These are phyloP conservation scores for Zea luxurians DNA, from an alignment of 176 grass and related monocot genomes.

Conservation along the genomic window DNA sequence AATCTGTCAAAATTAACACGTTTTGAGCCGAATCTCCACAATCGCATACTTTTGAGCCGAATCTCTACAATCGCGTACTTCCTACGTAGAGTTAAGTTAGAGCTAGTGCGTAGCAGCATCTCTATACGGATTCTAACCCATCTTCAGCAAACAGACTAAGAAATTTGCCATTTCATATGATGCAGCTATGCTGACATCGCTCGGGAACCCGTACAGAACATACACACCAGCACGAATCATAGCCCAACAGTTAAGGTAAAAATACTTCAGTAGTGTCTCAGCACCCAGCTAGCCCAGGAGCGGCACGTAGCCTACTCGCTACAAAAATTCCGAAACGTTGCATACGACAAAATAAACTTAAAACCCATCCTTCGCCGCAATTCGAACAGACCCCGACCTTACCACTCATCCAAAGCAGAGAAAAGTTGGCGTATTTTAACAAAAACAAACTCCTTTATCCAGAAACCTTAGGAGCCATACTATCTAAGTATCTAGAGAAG, in stretches of 20 bases:
- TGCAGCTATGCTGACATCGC: background rate
- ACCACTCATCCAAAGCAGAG: conserved; percentile 45
- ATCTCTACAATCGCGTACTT: no score
- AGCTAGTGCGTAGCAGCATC: no score
- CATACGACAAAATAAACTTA: conserved; percentile 26
- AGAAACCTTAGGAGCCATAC: conserved; percentile 34
- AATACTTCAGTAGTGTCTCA: conserved; percentile 30
- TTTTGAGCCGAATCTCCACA: no score
- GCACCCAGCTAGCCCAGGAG: conserved; percentile 36
- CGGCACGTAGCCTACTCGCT: conserved; percentile 35
- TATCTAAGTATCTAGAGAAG: conserved; percentile 53
- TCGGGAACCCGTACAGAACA: background rate
- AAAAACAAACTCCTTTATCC: conserved; percentile 45
- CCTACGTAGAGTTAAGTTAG: no score
- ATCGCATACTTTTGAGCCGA: no score
- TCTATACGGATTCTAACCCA: no score
- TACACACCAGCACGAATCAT: background rate
- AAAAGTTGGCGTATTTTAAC: conserved; percentile 50
- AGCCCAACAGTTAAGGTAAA: conserved; percentile 7
- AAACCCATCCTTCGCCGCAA: conserved; percentile 40
- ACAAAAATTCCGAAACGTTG: conserved; percentile 52
- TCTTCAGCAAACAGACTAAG: no score
- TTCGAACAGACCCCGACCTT: conserved; percentile 38
- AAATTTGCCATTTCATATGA: background rate
- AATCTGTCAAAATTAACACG: no score